Percentiles rank a stretch among this genome's conserved stretches.
Evolutionary conservation across 139 green algal species (phyloP).

Genomic region (Yamagishiella unicocca): DNA sequence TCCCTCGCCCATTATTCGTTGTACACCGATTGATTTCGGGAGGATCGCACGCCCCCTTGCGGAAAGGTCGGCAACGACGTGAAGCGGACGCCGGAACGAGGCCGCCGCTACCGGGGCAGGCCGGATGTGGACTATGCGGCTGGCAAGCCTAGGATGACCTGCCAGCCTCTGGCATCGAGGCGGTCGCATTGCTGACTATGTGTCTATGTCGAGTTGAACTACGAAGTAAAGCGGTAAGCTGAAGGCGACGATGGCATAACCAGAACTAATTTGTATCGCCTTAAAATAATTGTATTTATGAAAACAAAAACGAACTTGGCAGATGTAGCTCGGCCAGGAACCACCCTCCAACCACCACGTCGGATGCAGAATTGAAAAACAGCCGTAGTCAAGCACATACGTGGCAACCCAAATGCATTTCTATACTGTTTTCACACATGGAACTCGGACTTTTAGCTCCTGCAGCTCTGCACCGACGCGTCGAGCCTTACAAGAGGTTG

Average conservation of each 20-base stretch:
- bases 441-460: not conserved
- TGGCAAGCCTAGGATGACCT: not conserved
- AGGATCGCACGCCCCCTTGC: constrained; percentile 1
- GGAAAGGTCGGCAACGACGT: constrained; percentile 12
- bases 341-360: not conserved
- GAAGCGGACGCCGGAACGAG: not conserved
- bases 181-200: constrained; percentile 5
- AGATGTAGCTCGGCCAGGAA: not conserved
- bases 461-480: not conserved
- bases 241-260: too few relatives aligned
- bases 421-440: not conserved
- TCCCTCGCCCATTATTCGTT: constrained; percentile 44
- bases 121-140: not conserved
- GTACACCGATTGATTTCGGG: not conserved
- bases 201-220: too few relatives aligned
- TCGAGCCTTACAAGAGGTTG: constrained; percentile 36
- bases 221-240: too few relatives aligned
- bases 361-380: constrained; percentile 9
- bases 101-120: not conserved
- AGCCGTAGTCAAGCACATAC: not conserved
- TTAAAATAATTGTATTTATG: too few relatives aligned
- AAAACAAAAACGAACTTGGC: too few relatives aligned
- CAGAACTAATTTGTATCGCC: too few relatives aligned
- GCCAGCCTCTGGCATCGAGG: not conserved
- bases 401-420: not conserved